Evolutionary conservation across 2,329 filamentous ascomycete species (phyloP).

Genomic region (Talaromyces sp.): DNA sequence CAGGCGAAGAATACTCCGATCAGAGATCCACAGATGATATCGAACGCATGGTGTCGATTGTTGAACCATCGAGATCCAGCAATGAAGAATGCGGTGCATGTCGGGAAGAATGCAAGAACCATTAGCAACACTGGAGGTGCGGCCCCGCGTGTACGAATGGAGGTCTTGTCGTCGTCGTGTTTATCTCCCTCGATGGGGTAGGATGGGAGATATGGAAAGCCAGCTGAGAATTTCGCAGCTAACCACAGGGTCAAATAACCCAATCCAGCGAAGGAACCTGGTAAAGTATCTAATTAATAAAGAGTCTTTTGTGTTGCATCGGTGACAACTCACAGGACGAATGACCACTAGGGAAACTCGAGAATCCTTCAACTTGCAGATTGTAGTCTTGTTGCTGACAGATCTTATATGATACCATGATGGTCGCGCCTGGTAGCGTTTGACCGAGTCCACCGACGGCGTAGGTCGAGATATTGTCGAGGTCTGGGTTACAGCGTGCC

Average conservation of each 20-base stretch:
- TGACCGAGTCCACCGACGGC: constrained; percentile 64
- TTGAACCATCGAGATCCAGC: constrained; percentile 84
- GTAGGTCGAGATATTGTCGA: constrained; percentile 62
- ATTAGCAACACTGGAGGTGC: constrained; percentile 82
- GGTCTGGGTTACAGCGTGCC: constrained; percentile 74
- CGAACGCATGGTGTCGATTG: constrained; percentile 89
- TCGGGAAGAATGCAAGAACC: constrained; percentile 68
- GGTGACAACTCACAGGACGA: constrained; percentile 58
- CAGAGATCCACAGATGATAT: constrained; percentile 81
- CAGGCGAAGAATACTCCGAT: constrained; percentile 73
- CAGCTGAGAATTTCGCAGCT: constrained; percentile 59
- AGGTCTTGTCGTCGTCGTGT: constrained; percentile 34
- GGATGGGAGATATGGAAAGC: constrained; percentile 46
- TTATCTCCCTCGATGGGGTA: constrained; percentile 29
- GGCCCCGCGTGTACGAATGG: constrained; percentile 72
- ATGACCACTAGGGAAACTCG: constrained; percentile 80
- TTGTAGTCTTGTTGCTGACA: constrained; percentile 66
- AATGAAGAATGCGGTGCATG: constrained; percentile 77
- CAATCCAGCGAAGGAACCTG: constrained; percentile 73
- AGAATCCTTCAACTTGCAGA: constrained; percentile 75
- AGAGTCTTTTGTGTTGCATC: not conserved
- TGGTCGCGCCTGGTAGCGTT: constrained; percentile 58
- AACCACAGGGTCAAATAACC: constrained; percentile 87
- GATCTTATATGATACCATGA: constrained; percentile 74
- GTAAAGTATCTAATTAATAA: not conserved